Percentiles rank a stretch among this genome's conserved stretches.
phyloP scores from a whole-genome alignment of 345 rosid genomes.

The Microcos paniculata region DNA sequence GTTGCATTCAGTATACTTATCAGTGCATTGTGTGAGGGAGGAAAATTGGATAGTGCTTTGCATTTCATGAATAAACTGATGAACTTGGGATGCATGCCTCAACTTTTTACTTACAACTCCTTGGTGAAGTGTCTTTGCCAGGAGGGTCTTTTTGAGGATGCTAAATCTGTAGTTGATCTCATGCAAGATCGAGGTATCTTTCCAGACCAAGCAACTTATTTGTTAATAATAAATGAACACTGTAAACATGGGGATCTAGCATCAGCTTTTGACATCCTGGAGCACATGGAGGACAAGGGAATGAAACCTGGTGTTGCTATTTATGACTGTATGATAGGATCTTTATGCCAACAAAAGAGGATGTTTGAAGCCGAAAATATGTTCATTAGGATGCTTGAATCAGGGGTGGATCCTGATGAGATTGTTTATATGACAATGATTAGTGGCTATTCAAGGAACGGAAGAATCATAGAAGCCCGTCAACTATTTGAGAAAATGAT shows the following conservation, averaged over 20 bases:
- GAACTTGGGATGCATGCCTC: slow-evolving; percentile 47
- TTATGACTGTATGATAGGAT: slow-evolving; percentile 50
- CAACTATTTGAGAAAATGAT: slow-evolving; percentile 58
- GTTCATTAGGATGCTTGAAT: slow-evolving; percentile 58
- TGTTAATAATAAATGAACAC: slow-evolving; percentile 47
- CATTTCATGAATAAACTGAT: slow-evolving; percentile 38
- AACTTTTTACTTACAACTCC: slow-evolving; percentile 52
- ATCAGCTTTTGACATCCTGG: slow-evolving; percentile 41
- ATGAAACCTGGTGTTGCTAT: slow-evolving; percentile 61
- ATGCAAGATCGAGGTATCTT: slow-evolving; percentile 45
- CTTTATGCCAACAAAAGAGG: slow-evolving; percentile 44
- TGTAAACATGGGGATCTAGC: slow-evolving; percentile 46
- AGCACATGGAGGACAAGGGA: slow-evolving; percentile 53
- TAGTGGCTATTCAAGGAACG: slow-evolving; percentile 52
- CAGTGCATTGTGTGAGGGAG: slow-evolving; percentile 49
- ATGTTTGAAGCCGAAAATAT: slow-evolving; percentile 54
- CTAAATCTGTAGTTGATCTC: slow-evolving; percentile 32
- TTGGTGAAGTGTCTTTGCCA: slow-evolving; percentile 49
- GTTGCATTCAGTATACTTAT: slow-evolving; percentile 51
- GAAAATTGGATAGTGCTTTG: slow-evolving; percentile 39
- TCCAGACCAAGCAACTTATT: slow-evolving; percentile 55
- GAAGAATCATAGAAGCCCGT: slow-evolving; percentile 46
- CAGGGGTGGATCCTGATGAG: slow-evolving; percentile 70
- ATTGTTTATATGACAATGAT: slow-evolving; percentile 65
- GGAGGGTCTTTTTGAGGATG: slow-evolving; percentile 40